These are phyloP conservation scores for Hyaloscypha bicolor DNA, from an alignment of 495 filamentous ascomycete species.

Conservation along the genomic window DNA sequence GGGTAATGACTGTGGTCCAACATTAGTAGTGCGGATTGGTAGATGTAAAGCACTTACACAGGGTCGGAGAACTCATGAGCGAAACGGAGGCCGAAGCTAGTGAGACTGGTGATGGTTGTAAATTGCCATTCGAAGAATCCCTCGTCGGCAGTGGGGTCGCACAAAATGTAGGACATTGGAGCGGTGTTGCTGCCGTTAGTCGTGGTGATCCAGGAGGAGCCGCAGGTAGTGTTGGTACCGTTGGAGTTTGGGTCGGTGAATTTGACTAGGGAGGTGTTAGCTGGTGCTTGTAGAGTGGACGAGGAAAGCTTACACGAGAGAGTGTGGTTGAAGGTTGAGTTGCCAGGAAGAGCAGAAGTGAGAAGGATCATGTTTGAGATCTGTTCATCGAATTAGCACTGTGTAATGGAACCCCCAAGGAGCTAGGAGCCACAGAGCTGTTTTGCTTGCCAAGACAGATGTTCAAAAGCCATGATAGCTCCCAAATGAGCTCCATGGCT, in stretches of 20 bases:
- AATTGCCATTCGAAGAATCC: slow-evolving; percentile 19
- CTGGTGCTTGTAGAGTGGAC: not conserved
- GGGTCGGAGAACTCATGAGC: slow-evolving; percentile 23
- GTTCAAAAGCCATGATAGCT: not conserved
- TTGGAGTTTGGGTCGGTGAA: slow-evolving; percentile 30
- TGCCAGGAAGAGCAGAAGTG: not conserved
- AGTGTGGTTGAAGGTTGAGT: not conserved
- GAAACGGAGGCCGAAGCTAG: slow-evolving; percentile 13
- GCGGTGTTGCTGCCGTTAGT: slow-evolving; percentile 12
- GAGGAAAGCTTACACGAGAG: not conserved
- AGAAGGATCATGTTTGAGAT: not conserved
- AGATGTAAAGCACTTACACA: slow-evolving; percentile 13
- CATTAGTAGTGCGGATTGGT: not conserved
- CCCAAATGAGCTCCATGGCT: not conserved
- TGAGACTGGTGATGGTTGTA: slow-evolving; percentile 3
- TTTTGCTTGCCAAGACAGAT: not conserved
- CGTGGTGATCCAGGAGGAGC: slow-evolving; percentile 8
- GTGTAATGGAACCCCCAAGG: not conserved
- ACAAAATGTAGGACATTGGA: slow-evolving; percentile 13
- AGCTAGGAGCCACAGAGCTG: not conserved
- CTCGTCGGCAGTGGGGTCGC: slow-evolving; percentile 2
- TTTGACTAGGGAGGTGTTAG: slow-evolving; percentile 11
- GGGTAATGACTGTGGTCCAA: slow-evolving; percentile 17
- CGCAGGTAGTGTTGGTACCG: slow-evolving; percentile 15
- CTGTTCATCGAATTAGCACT: not conserved